Percentiles rank a stretch among this genome's conserved stretches.
phyloP scores from a whole-genome alignment of 768 basidiomycete genomes.

The Macrocybe gigantea region DNA sequence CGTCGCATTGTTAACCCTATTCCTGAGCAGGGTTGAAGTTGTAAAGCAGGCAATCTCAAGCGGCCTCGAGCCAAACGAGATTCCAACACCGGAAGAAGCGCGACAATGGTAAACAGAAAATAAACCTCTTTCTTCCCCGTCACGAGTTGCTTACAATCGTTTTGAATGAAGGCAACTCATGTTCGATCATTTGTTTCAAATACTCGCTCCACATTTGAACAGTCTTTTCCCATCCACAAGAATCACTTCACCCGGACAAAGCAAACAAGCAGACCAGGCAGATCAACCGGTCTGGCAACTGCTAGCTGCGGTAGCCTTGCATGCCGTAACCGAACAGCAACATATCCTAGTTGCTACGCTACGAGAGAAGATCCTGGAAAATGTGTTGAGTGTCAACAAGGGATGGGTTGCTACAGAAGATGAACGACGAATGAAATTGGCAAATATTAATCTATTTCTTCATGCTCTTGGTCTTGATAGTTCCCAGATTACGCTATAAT shows the following conservation, averaged over 20 bases:
- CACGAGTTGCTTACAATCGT: constrained; percentile 3
- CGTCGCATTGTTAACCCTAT: constrained; percentile 81
- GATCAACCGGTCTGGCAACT: constrained; percentile 96
- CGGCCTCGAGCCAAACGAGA: constrained; percentile 46
- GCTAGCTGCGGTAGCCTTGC: constrained; percentile 82
- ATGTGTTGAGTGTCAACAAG: constrained; percentile 74
- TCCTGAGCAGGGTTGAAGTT: constrained; percentile 89
- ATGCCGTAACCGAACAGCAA: constrained; percentile 83
- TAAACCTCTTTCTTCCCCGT: background rate
- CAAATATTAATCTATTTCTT: constrained; percentile 90
- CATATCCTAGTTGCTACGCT: constrained; percentile 78
- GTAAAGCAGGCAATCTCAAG: constrained; percentile 68
- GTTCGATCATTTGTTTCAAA: constrained; percentile 83
- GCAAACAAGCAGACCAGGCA: constrained; percentile 50
- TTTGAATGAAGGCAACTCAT: constrained; percentile 65
- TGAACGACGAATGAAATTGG: constrained; percentile 70
- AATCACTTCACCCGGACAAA: constrained; percentile 35
- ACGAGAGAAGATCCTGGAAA: constrained; percentile 92
- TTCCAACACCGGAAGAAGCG: constrained; percentile 66
- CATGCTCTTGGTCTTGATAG: constrained; percentile 67
- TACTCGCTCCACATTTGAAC: constrained; percentile 70
- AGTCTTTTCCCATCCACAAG: constrained; percentile 89
- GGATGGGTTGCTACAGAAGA: constrained; percentile 70
- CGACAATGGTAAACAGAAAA: constrained; percentile 53
- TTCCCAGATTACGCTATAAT: constrained; percentile 64